These are phyloP conservation scores for Aspergillus sp. DNA, from an alignment of 2,329 filamentous ascomycete species.

Conservation along the genomic window DNA sequence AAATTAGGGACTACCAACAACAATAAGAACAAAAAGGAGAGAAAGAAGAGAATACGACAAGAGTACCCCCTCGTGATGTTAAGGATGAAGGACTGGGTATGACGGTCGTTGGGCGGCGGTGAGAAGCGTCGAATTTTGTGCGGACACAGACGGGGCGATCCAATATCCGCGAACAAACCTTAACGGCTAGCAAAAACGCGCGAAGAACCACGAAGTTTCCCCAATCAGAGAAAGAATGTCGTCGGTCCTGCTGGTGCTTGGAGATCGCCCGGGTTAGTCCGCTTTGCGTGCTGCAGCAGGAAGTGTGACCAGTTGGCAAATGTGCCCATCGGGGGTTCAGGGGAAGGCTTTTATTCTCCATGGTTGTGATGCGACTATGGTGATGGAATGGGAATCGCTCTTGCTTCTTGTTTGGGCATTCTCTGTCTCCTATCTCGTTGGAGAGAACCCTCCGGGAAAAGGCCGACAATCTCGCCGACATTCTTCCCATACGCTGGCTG, in stretches of 20 bases:
- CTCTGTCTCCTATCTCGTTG: neutral
- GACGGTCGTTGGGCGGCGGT: constrained; percentile 2
- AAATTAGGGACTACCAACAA: neutral
- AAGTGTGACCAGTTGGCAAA: neutral
- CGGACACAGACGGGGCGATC: constrained; percentile 4
- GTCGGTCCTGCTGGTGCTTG: neutral
- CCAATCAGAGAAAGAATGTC: neutral
- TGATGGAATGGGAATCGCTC: neutral
- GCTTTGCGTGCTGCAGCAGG: neutral
- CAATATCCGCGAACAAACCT: constrained; percentile 2
- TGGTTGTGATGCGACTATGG: neutral
- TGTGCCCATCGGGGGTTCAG: neutral
- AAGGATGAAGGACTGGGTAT: neutral
- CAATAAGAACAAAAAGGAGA: neutral
- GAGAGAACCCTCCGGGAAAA: neutral
- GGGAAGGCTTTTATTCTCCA: neutral
- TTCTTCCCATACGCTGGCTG: neutral
- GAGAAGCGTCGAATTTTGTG: constrained; percentile 3
- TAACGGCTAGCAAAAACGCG: neutral
- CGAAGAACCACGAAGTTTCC: neutral
- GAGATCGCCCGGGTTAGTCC: neutral
- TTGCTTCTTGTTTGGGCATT: neutral
- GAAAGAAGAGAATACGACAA: neutral
- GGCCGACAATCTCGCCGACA: neutral
- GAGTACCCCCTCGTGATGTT: neutral